These are phyloP conservation scores for Rhizopogon rudus DNA, from an alignment of 768 basidiomycete species.

Conservation along the genomic window DNA sequence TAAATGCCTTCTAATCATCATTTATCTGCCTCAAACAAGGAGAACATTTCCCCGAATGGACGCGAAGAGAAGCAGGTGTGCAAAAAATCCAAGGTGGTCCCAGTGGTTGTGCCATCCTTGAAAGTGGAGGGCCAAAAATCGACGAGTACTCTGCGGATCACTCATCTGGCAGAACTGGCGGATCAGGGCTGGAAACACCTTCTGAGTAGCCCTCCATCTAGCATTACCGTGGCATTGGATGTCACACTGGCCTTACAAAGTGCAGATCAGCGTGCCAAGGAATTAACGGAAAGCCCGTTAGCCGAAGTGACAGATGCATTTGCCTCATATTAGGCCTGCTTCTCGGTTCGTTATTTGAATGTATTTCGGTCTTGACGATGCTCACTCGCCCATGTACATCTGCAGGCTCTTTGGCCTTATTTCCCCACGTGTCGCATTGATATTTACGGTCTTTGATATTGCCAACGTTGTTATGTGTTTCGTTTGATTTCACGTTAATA, in stretches of 20 bases:
- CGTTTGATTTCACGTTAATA: not conserved
- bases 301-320: slow-evolving; percentile 8
- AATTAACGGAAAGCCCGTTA: slow-evolving; percentile 8
- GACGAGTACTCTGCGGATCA: not conserved
- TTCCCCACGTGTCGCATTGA: not conserved
- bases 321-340: not conserved
- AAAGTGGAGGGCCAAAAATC: not conserved
- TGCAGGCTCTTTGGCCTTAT: not conserved
- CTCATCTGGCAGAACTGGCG: not conserved
- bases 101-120: not conserved
- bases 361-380: not conserved
- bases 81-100: not conserved
- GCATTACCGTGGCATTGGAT: not conserved
- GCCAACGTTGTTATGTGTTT: not conserved
- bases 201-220: not conserved
- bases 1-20: not conserved
- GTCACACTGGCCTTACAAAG: not conserved
- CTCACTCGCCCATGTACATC: not conserved
- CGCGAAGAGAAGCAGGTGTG: not conserved
- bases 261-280: slow-evolving; percentile 4
- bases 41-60: not conserved
- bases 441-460: not conserved
- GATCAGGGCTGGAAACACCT: not conserved
- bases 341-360: not conserved
- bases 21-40: not conserved